These are phyloP conservation scores for Pyrenophora graminea DNA, from an alignment of 2,329 filamentous ascomycete species.

Conservation along the genomic window DNA sequence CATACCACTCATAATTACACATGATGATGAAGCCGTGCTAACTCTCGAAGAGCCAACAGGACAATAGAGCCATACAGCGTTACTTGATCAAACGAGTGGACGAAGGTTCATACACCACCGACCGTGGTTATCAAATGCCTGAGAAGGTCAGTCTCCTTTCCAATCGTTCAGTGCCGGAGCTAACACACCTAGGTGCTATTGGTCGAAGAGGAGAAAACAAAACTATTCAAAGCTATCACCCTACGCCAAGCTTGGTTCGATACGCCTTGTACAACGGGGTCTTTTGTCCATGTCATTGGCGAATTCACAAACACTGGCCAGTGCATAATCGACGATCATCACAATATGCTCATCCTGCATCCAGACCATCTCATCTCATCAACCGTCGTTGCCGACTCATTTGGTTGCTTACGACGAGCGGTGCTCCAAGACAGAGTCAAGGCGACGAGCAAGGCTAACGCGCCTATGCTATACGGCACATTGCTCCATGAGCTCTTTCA, in stretches of 20 bases:
- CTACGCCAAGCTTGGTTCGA: conserved; percentile 87
- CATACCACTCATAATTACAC: conserved; percentile 48
- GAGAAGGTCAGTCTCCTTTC: conserved; percentile 67
- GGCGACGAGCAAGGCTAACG: conserved; percentile 77
- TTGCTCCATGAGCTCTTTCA: conserved; percentile 96
- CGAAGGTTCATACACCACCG: conserved; percentile 69
- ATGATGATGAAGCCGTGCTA: conserved; percentile 56
- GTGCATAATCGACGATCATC: conserved; percentile 80
- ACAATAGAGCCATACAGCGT: conserved; percentile 78
- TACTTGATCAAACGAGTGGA: conserved; percentile 79
- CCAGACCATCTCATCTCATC: conserved; percentile 95
- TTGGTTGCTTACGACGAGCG: conserved; percentile 85
- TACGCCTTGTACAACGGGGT: conserved; percentile 72
- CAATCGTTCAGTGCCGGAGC: background rate
- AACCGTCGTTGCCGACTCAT: conserved; percentile 95
- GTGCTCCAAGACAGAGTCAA: conserved; percentile 96
- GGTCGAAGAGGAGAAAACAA: conserved; percentile 77
- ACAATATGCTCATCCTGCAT: conserved; percentile 87
- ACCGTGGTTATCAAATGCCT: conserved; percentile 61
- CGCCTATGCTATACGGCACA: conserved; percentile 86
- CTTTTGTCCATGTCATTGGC: conserved; percentile 86
- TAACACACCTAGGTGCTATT: conserved; percentile 67
- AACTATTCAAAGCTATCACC: conserved; percentile 68
- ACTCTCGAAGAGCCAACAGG: conserved; percentile 68
- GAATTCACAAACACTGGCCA: conserved; percentile 70